Percentiles rank a stretch among this genome's conserved stretches.
phyloP scores from a whole-genome alignment of 2,329 filamentous ascomycete species.

The Microdochium trichocladiopsis region DNA sequence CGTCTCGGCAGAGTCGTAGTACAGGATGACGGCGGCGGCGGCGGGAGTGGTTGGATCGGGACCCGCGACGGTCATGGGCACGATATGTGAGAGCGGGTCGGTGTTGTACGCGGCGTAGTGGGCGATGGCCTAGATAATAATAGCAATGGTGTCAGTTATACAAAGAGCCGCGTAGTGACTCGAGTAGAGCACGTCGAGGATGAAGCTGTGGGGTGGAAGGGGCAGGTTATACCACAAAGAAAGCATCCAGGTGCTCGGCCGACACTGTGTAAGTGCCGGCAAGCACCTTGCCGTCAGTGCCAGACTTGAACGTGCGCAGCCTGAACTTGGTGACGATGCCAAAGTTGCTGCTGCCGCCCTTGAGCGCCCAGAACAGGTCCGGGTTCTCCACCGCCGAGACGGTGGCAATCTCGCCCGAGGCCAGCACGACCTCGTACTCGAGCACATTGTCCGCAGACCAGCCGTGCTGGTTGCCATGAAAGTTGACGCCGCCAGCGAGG shows the following conservation, averaged over 20 bases:
- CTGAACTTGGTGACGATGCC: conserved; percentile 33
- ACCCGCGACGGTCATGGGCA: conserved; percentile 12
- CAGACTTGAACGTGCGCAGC: conserved; percentile 4
- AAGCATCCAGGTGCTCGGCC: conserved; percentile 8
- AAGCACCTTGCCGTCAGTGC: conserved; percentile 4
- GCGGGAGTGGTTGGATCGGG: conserved; percentile 8
- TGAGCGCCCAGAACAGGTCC: conserved; percentile 40
- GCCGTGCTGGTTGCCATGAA: conserved; percentile 35
- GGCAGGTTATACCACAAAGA: conserved; percentile 7
- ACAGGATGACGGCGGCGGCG: conserved; percentile 25
- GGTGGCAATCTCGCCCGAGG: conserved; percentile 33
- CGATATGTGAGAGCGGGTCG: conserved; percentile 12
- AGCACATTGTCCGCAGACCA: conserved; percentile 36
- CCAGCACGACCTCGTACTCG: conserved; percentile 39
- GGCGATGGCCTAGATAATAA: conserved; percentile 8
- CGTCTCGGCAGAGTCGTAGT: conserved; percentile 24
- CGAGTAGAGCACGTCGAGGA: no score
- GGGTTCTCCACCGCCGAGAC: conserved; percentile 27
- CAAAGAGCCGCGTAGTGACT: no score
- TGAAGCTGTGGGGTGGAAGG: not conserved
- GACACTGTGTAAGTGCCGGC: conserved; percentile 13
- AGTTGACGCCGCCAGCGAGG: conserved; percentile 42
- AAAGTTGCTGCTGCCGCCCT: conserved; percentile 44
- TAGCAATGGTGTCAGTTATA: not conserved
- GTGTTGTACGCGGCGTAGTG: conserved; percentile 13